A percentile compares a stretch with the other conserved stretches of the same genome.
Evolutionary conservation across 164 flowering plant species (phyloP).

Genomic region (Warburgia ugandensis): DNA sequence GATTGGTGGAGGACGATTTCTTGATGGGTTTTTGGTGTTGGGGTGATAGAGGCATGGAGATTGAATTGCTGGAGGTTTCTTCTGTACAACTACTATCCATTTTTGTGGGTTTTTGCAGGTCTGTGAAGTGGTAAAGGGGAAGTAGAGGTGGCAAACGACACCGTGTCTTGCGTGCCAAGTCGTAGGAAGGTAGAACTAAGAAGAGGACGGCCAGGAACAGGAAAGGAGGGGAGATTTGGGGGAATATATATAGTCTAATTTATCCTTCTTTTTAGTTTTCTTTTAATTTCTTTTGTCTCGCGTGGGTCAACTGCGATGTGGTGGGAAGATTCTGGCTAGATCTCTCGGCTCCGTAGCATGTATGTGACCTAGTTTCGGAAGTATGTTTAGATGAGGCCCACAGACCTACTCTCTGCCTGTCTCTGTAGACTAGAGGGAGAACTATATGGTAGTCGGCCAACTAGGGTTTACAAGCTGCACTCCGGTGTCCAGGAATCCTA

Average conservation of each 20-base stretch:
- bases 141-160: not conserved
- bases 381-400: slow-evolving; percentile 40
- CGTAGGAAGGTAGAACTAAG: slow-evolving; percentile 2
- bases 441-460: no score
- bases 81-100: slow-evolving; percentile 54
- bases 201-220: not conserved
- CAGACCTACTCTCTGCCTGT: no score
- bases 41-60: slow-evolving; percentile 12
- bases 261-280: not conserved
- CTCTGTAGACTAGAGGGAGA: no score
- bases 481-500: no score
- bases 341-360: no score
- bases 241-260: slow-evolving; percentile 4
- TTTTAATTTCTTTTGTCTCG: not conserved
- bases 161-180: not conserved
- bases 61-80: slow-evolving; percentile 37
- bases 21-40: slow-evolving; percentile 6
- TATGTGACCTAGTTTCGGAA: no score
- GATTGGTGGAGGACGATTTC: slow-evolving; percentile 24
- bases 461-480: no score
- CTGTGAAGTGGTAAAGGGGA: not conserved
- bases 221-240: not conserved
- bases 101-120: not conserved
- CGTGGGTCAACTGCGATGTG: slow-evolving; percentile 36
- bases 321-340: slow-evolving; percentile 51